These are phyloP conservation scores for Oryza rufipogon DNA, from an alignment of 176 grass and related monocot species.

Conservation along the genomic window DNA sequence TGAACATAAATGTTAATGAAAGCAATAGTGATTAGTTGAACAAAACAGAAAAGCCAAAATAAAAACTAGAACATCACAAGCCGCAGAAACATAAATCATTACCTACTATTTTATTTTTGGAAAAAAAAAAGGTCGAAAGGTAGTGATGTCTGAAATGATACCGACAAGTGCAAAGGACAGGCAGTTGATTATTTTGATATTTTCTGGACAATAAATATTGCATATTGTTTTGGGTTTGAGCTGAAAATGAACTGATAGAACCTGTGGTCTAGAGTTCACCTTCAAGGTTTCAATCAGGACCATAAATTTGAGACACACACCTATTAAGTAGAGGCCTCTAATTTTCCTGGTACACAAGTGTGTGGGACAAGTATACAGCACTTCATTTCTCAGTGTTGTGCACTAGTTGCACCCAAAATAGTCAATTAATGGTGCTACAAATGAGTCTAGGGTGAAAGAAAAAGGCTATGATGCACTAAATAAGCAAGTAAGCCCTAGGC, in stretches of 20 bases:
- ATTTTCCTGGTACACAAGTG: background rate
- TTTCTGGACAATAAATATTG: slow-evolving; percentile 35
- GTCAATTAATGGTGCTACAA: background rate
- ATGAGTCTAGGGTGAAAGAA: slow-evolving; percentile 7
- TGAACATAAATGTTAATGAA: background rate
- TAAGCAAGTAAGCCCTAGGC: background rate
- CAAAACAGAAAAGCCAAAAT: background rate
- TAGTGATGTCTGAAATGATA: slow-evolving; percentile 25
- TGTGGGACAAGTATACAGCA: background rate
- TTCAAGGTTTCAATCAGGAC: slow-evolving; percentile 20
- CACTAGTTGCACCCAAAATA: background rate
- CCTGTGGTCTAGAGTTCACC: slow-evolving; percentile 4
- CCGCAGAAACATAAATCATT: background rate
- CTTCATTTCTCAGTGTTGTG: background rate
- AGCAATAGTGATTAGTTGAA: background rate
- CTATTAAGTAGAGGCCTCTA: background rate
- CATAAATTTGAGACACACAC: slow-evolving; percentile 33
- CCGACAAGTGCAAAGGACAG: slow-evolving; percentile 13
- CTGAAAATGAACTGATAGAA: slow-evolving; percentile 15
- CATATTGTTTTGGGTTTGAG: background rate
- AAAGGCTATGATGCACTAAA: slow-evolving; percentile 12
- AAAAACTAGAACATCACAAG: background rate
- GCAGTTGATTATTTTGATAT: slow-evolving; percentile 11
- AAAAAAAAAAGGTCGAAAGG: slow-evolving; percentile 16
- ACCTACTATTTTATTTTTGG: background rate